Base-by-base conservation (phyloP, 2,329 filamentous ascomycete genomes). In the Ceratocystis eucalypticola region DNA sequence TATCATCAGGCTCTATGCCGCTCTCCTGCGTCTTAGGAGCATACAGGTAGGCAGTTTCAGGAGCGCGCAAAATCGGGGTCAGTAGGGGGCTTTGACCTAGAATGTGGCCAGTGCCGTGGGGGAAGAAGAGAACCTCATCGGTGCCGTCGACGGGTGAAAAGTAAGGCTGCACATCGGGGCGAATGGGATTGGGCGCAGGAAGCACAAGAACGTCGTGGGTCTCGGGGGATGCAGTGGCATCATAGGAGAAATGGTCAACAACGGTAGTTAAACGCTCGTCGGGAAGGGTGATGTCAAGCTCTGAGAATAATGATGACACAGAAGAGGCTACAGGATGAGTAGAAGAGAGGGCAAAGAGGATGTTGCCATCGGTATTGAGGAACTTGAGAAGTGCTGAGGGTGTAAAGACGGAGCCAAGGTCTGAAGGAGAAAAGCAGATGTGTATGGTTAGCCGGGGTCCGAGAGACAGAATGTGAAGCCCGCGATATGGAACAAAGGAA, bases 191-290 rank as follows among this genome's bases (percentile, higher is more conserved):
- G 3, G 91, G 89, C 45, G 84, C 80, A 55, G 88, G 84, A 64
- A 96, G 78, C 37, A 96, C 81, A 57, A 99, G 80, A 37, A 96
- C 89, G 76, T 97, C 91, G 77, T 99, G 94, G 73, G 86, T 84
- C 70, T 96, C 91, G 62, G 85, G 74, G 3, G 93, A 88, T 50
- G 88, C 90, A 41, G 83, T 71, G 66, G 82, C 80, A 73, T 97
- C 93, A 77, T 94, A 94, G 79, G 90, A 88, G 84, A 97, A 96
- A 80, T 99, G 94, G 77, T 97, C 94, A 69, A 97, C 87, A 5
- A 96, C 88, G 67, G 93, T 80, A 67, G 89, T 86, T 66, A 88
- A 90, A 72, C 92, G 89, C 76, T 96, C 93, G 45, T 84, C 78
- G 48, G 94, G 90, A n/a, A 96, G 84, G 70, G 86, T 81, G 73